Conservation (phyloP, 192 early-diverging fungal species). For the Coemansia sp. region DNA sequence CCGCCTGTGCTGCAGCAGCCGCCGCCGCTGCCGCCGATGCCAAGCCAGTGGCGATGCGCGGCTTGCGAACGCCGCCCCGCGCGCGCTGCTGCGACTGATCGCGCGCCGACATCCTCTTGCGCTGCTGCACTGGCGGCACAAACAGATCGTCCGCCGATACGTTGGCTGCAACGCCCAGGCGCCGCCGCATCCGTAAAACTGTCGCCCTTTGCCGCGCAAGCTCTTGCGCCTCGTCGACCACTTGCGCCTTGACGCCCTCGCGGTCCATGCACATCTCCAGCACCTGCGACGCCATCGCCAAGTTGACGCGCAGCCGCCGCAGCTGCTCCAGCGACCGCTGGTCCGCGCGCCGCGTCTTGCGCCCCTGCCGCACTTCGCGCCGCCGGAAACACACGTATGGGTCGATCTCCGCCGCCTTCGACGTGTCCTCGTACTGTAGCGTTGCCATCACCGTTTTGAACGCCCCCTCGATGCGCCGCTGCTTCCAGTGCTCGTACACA, state of each 20-base stretch:
- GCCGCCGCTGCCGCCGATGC: constrained; percentile 21
- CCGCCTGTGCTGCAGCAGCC: not conserved
- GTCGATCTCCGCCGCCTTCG: constrained; percentile 69
- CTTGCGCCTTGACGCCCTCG: constrained; percentile 74
- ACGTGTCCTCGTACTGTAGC: constrained; percentile 63
- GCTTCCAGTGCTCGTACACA: constrained; percentile 46
- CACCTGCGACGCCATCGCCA: constrained; percentile 72
- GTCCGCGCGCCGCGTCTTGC: constrained; percentile 86
- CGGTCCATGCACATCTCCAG: constrained; percentile 78
- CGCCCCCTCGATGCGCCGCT: constrained; percentile 19
- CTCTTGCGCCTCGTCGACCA: constrained; percentile 68
- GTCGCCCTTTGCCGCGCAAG: constrained; percentile 20
- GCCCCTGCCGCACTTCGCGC: constrained; percentile 83
- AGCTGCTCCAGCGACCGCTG: constrained; percentile 83
- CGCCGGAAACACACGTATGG: constrained; percentile 97
- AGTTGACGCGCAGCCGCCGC: constrained; percentile 72
- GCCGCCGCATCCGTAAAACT: constrained; percentile 45
- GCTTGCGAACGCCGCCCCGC: constrained; percentile 19
- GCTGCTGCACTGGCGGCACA: constrained; percentile 37
- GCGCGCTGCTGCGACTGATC: constrained; percentile 28
- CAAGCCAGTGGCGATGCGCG: constrained; percentile 20
- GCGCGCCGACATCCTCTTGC: constrained; percentile 24
- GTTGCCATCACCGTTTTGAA: constrained; percentile 34
- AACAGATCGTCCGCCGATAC: constrained; percentile 37
- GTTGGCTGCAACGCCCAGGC: constrained; percentile 12